phyloP scores from a whole-genome alignment of 371 early-diverging fungal species.

The Mucor velutinosus region DNA sequence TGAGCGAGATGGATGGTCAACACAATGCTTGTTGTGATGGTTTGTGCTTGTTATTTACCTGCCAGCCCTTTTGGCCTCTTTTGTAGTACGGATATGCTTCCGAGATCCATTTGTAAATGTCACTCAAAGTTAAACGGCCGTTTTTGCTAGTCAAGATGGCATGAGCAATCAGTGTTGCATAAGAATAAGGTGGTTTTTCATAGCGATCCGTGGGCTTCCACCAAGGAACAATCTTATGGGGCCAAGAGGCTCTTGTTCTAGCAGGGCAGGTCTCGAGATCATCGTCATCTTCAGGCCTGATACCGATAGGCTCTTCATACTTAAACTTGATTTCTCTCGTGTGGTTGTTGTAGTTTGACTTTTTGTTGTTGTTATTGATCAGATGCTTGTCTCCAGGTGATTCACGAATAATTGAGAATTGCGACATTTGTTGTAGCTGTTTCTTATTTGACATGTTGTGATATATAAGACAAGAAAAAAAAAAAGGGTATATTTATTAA shows the following conservation, averaged over 20 bases:
- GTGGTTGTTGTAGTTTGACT: slow-evolving; percentile 8
- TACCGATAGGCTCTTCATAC: slow-evolving; percentile 39
- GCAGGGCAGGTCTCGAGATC: slow-evolving; percentile 48
- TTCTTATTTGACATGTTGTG: slow-evolving; percentile 12
- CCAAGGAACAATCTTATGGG: slow-evolving; percentile 46
- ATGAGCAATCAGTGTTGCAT: slow-evolving; percentile 90
- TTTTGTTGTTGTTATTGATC: background rate
- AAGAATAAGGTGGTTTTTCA: slow-evolving; percentile 88
- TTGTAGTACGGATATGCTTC: slow-evolving; percentile 77
- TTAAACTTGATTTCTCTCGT: slow-evolving; percentile 33
- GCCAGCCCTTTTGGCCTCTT: slow-evolving; percentile 80
- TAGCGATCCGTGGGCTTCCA: slow-evolving; percentile 45
- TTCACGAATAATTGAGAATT: slow-evolving; percentile 33
- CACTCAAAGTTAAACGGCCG: slow-evolving; percentile 82
- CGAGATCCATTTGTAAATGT: slow-evolving; percentile 93
- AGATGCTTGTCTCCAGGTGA: slow-evolving; percentile 12
- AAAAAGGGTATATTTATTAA: background rate
- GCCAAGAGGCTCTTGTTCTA: slow-evolving; percentile 40
- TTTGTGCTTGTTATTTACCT: slow-evolving; percentile 56
- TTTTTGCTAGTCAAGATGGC: slow-evolving; percentile 82
- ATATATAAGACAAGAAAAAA: background rate
- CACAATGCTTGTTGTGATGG: too few species aligned
- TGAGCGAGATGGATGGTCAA: too few species aligned
- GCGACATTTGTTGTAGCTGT: slow-evolving; percentile 20
- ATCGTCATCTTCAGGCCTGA: slow-evolving; percentile 48